Conservation (phyloP, 164 flowering plant species). For the Vitis rupestris region DNA sequence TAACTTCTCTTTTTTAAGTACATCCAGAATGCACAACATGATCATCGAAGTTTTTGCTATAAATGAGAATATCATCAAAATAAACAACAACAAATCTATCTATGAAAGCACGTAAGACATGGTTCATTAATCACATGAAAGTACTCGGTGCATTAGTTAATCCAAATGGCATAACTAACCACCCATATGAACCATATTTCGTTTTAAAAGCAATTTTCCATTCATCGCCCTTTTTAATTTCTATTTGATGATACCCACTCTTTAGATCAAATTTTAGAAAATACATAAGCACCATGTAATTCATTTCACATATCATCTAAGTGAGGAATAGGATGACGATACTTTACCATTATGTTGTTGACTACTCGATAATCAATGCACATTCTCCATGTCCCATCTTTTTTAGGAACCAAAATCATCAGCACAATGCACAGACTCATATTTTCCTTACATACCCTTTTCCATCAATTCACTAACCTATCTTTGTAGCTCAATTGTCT, state of each 20-base stretch:
- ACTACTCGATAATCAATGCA: neutral
- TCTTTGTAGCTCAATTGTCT: neutral
- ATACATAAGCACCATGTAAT: too few species aligned
- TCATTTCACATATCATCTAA: too few species aligned
- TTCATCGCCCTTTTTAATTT: too few species aligned
- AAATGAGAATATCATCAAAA: conserved; percentile 2
- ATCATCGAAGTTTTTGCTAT: neutral
- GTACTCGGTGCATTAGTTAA: too few species aligned
- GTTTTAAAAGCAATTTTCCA: neutral
- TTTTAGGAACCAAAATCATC: conserved; percentile 1
- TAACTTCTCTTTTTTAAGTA: neutral
- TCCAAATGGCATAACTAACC: too few species aligned
- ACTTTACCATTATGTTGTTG: conserved; percentile 6
- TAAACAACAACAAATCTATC: neutral
- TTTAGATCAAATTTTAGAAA: too few species aligned
- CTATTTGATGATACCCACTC: too few species aligned
- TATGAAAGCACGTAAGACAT: neutral
- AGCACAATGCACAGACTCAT: neutral
- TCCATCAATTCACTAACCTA: too few species aligned
- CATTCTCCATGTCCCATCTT: too few species aligned
- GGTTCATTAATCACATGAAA: too few species aligned
- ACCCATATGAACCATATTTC: neutral
- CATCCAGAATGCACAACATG: neutral
- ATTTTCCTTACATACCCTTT: neutral
- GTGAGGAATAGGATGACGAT: neutral